Evolutionary conservation across 108 stramenopile genomes (phyloP).

Genomic region (Aurantiochytrium sp.): DNA sequence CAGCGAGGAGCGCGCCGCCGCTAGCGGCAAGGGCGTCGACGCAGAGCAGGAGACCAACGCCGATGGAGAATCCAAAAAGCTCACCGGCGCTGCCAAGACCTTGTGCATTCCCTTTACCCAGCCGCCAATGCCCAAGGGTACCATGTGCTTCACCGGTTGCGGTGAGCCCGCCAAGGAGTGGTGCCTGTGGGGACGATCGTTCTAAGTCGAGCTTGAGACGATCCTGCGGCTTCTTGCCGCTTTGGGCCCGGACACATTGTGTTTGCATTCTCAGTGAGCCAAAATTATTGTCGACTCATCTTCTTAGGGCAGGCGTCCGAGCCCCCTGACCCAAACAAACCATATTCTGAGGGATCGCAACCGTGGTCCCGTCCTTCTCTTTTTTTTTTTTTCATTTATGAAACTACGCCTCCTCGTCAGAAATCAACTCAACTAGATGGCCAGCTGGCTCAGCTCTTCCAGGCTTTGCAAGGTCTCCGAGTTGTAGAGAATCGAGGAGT

Average conservation of each 20-base stretch:
- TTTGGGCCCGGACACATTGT: too few relatives aligned
- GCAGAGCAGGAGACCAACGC: conserved; percentile 11
- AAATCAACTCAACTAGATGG: not conserved
- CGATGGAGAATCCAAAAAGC: not conserved
- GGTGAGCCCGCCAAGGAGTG: conserved; percentile 91
- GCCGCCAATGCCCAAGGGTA: conserved; percentile 88
- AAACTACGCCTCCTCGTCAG: too few relatives aligned
- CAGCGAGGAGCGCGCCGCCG: conserved; percentile 73
- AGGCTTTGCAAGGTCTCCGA: not conserved
- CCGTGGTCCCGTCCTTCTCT: too few relatives aligned
- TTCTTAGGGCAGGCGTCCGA: too few relatives aligned
- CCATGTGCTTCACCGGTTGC: conserved; percentile 86
- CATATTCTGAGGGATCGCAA: too few relatives aligned
- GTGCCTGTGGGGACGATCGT: conserved; percentile 97
- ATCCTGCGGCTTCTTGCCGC: not conserved
- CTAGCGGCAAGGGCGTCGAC: conserved; percentile 24
- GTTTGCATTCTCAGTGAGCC: too few relatives aligned
- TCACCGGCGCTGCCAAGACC: conserved; percentile 75
- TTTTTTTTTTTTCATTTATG: too few relatives aligned
- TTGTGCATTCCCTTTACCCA: conserved; percentile 96
- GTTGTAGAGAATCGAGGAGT: not conserved
- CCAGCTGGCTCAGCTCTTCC: not conserved
- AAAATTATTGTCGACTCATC: too few relatives aligned
- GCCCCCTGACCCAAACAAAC: too few relatives aligned
- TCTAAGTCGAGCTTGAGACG: conserved; percentile 54